phyloP scores from a whole-genome alignment of 2,329 filamentous ascomycete genomes.

The Ceratocystis cubensis region DNA sequence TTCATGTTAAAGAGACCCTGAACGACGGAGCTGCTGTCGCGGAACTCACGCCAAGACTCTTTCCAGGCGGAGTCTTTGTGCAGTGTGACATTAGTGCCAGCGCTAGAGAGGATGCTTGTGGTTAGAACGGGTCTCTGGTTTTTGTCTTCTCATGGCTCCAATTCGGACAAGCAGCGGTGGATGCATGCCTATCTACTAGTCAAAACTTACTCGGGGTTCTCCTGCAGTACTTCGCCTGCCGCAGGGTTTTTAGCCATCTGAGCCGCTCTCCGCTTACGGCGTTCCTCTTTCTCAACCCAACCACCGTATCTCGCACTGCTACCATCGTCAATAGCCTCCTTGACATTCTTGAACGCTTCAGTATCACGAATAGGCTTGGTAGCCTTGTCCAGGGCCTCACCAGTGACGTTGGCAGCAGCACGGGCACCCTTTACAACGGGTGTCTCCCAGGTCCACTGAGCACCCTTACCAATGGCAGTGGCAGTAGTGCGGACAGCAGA shows the following conservation, averaged over 20 bases:
- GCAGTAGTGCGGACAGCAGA: conserved; percentile 77
- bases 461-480: conserved; percentile 75
- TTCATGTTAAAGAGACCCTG: conserved; percentile 81
- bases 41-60: conserved; percentile 95
- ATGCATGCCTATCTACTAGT: neutral
- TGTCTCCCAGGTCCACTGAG: conserved; percentile 95
- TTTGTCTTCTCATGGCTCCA: neutral
- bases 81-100: conserved; percentile 83
- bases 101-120: conserved; percentile 42
- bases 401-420: conserved; percentile 73
- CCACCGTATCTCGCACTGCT: conserved; percentile 93
- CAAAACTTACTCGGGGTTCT: conserved; percentile 70
- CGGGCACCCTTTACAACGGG: conserved; percentile 82
- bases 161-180: too few species aligned
- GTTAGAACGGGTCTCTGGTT: conserved; percentile 12
- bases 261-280: conserved; percentile 62
- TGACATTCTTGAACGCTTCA: conserved; percentile 87
- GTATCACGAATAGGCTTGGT: conserved; percentile 89
- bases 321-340: conserved; percentile 92
- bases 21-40: conserved; percentile 75
- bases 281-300: conserved; percentile 93
- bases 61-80: conserved; percentile 98
- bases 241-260: conserved; percentile 47
- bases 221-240: conserved; percentile 50
- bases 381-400: conserved; percentile 80